Conservation (phyloP, 108 stramenopile species). For the Skeletonema costatum region DNA sequence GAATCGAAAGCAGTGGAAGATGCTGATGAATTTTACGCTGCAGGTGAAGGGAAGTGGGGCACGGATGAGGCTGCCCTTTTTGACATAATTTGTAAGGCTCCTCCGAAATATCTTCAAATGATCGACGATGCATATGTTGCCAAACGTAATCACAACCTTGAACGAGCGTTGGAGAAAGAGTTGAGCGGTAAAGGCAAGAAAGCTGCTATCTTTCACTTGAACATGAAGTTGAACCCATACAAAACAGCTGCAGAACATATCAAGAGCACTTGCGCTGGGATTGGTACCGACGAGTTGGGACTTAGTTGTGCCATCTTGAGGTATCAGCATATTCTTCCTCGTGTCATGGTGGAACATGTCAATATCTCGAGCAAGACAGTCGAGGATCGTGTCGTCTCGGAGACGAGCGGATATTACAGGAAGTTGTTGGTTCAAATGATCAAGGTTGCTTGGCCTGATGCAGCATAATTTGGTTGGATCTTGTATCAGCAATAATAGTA, state of each 20-base stretch:
- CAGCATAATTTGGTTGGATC: neutral
- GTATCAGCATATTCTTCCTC: conserved; percentile 55
- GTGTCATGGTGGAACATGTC: conserved; percentile 59
- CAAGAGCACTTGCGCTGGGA: conserved; percentile 62
- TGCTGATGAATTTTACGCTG: conserved; percentile 58
- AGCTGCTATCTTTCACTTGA: conserved; percentile 48
- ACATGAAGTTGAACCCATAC: conserved; percentile 68
- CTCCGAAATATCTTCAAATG: conserved; percentile 23
- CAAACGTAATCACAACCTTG: conserved; percentile 67
- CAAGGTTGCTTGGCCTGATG: conserved; percentile 61
- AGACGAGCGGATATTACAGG: conserved; percentile 58
- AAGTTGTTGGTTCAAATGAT: conserved; percentile 54
- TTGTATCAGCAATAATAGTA: neutral
- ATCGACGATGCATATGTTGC: conserved; percentile 53
- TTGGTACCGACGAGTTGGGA: conserved; percentile 72
- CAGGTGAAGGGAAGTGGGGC: conserved; percentile 63
- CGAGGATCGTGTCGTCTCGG: conserved; percentile 58
- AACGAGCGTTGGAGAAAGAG: conserved; percentile 75
- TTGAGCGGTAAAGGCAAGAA: conserved; percentile 56
- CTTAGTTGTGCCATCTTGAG: conserved; percentile 63
- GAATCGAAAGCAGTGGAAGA: conserved; percentile 65
- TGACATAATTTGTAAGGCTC: conserved; percentile 56
- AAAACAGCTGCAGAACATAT: conserved; percentile 64
- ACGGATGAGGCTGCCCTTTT: conserved; percentile 64
- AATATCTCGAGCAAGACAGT: conserved; percentile 64